Percentiles rank a stretch among this genome's conserved stretches.
These are phyloP conservation scores for Fraxinus paxiana DNA, from an alignment of 305 asterid genomes.

Conservation along the genomic window DNA sequence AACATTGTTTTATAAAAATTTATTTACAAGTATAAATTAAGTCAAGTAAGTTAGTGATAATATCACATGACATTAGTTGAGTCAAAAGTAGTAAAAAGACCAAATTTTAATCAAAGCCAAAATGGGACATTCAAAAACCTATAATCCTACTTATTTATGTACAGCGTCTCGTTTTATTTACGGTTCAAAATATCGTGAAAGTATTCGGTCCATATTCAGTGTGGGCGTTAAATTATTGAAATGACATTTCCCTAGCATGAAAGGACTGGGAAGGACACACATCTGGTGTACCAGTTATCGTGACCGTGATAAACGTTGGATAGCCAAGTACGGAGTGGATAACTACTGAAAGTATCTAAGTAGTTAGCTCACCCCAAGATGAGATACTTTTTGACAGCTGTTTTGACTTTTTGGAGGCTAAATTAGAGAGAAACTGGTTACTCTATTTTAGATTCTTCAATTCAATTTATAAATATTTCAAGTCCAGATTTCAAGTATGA, in stretches of 20 bases:
- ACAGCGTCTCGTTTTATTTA: neutral
- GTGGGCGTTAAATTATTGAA: too few relatives aligned
- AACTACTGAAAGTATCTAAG: neutral
- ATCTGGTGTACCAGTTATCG: neutral
- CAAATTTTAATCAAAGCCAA: neutral
- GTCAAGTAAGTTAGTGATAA: neutral
- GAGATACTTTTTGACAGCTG: neutral
- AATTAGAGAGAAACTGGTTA: too few relatives aligned
- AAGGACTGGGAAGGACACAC: too few relatives aligned
- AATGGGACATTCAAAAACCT: neutral
- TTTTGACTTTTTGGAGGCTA: too few relatives aligned
- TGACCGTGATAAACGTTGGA: too few relatives aligned
- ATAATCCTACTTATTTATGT: neutral
- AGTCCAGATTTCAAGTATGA: too few relatives aligned
- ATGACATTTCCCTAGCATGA: too few relatives aligned
- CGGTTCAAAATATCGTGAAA: too few relatives aligned
- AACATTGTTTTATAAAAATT: neutral
- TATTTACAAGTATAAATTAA: neutral
- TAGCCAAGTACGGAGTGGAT: neutral
- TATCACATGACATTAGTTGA: neutral
- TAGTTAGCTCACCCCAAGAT: neutral
- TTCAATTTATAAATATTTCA: too few relatives aligned
- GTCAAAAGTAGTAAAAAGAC: neutral
- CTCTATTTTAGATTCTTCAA: too few relatives aligned
- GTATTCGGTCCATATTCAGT: too few relatives aligned